Evolutionary conservation across 2,329 filamentous ascomycete genomes (phyloP), one percentile per base, ranked within the genome.

Genomic region (Geoglossum cookeanum): DNA sequence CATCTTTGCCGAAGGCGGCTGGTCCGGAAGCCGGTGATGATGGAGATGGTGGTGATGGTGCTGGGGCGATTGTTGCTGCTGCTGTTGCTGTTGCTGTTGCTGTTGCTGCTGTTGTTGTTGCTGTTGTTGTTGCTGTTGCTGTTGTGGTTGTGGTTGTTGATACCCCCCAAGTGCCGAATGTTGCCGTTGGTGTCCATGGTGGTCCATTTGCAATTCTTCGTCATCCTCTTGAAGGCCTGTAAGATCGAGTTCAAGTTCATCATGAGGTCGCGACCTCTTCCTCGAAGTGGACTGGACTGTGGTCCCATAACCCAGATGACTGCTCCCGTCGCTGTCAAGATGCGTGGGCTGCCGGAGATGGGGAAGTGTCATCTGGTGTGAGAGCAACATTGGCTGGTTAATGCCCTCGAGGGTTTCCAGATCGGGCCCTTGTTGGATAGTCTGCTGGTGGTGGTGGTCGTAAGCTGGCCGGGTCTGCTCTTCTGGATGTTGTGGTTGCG

Each of bases 1-100:
- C 54, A 55, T 55, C 29, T 55, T 55, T 22, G 54, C 33, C 13
- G 54, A 45, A 17, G 54, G 44, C 29, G 35, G 54, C 29, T 55
- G 54, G 32, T 44, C 54, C 32, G 54, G 54, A 35, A 55, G 54
- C 8, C 35, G 37, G 54, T 55, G 54, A 17, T 55, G 39, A 15
- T 42, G 39, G 13, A 42, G 39, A 15, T 22, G 52, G 52, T 55
- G 52, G 37, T 55, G 52, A 15, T 55, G 52, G 11, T 55, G 52
- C 8, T 22, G 37, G 17, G 52, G 27, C 6, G 22, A 8, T 55
- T 22, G 22, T 22, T 22, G 22, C 22, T 22, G 22, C 22, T 22
- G 22, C 2, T 22, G 22, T 22, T 22, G 22, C 2, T 22, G 35
- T 37, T 49, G 45, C 15, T 7, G 45, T 49, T 49, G 45, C 15